Evolutionary conservation across 75 land plant genomes (phyloP).

Genomic region (Pinus tabuliformis): DNA sequence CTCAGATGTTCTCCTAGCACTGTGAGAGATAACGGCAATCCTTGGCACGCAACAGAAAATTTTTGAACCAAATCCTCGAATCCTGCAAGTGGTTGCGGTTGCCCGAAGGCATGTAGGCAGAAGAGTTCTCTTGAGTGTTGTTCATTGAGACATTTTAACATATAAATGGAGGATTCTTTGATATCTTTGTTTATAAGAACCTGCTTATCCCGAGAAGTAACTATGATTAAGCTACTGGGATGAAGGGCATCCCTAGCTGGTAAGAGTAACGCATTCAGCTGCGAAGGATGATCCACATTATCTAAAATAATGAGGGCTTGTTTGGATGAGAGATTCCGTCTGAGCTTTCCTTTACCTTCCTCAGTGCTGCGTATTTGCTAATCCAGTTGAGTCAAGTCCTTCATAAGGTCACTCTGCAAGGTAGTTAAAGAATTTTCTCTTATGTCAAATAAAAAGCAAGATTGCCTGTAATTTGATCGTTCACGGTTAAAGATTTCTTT

Average conservation of each 20-base stretch:
- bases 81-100: background rate
- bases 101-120: background rate
- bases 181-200: background rate
- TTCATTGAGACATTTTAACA: background rate
- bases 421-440: too few species aligned
- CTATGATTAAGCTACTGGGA: background rate
- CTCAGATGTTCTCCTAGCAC: background rate
- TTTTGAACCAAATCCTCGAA: background rate
- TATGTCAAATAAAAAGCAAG: too few species aligned
- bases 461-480: too few species aligned
- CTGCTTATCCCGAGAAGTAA: background rate
- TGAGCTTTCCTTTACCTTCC: background rate
- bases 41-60: background rate
- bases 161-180: background rate
- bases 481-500: too few species aligned
- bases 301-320: background rate
- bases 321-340: background rate
- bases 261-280: background rate
- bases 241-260: background rate
- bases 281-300: background rate
- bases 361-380: background rate
- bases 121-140: background rate
- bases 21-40: background rate
- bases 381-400: too few species aligned
- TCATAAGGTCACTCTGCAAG: too few species aligned